phyloP scores from a whole-genome alignment of 1,139 yeast genomes.

The Pichiaceae sp. region DNA sequence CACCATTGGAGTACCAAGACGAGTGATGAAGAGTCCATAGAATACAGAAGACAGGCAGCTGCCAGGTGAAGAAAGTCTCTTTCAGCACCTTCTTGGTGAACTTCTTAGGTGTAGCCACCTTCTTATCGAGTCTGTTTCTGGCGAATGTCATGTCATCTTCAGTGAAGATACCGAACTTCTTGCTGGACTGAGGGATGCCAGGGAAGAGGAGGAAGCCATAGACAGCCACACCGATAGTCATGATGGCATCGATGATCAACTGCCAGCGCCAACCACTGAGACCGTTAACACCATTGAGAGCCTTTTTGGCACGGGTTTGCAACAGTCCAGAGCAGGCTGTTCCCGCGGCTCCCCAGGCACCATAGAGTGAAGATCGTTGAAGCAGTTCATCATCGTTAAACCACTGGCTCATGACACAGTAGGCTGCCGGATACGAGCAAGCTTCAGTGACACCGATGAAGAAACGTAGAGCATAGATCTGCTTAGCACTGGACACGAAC shows the following conservation, averaged over 20 bases:
- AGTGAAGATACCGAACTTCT: slow-evolving; percentile 28
- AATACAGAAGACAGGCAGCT: slow-evolving; percentile 30
- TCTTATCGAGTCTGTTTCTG: slow-evolving; percentile 43
- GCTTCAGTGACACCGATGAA: slow-evolving; percentile 19
- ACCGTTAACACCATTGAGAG: slow-evolving; percentile 26
- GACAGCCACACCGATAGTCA: slow-evolving; percentile 52
- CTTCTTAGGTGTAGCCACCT: slow-evolving; percentile 16
- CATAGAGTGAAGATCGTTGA: slow-evolving; percentile 42
- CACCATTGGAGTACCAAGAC: slow-evolving; percentile 8
- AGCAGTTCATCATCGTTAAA: slow-evolving; percentile 37
- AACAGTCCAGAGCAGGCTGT: slow-evolving; percentile 39
- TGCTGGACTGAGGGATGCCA: slow-evolving; percentile 58
- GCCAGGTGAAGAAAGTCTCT: slow-evolving; percentile 35
- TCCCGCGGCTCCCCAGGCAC: slow-evolving; percentile 36
- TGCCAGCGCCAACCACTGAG: slow-evolving; percentile 61
- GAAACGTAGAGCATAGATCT: slow-evolving; percentile 16
- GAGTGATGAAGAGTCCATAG: slow-evolving; percentile 23
- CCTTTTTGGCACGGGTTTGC: slow-evolving; percentile 29
- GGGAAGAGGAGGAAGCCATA: slow-evolving; percentile 58
- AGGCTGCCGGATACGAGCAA: slow-evolving; percentile 16
- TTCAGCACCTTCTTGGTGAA: slow-evolving; percentile 6
- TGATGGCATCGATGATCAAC: slow-evolving; percentile 57
- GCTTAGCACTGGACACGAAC: slow-evolving; percentile 16
- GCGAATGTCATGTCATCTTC: slow-evolving; percentile 65
- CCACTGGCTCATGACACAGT: slow-evolving; percentile 40